phyloP scores from a whole-genome alignment of 2,329 filamentous ascomycete genomes.

The Trichoderma sp. region DNA sequence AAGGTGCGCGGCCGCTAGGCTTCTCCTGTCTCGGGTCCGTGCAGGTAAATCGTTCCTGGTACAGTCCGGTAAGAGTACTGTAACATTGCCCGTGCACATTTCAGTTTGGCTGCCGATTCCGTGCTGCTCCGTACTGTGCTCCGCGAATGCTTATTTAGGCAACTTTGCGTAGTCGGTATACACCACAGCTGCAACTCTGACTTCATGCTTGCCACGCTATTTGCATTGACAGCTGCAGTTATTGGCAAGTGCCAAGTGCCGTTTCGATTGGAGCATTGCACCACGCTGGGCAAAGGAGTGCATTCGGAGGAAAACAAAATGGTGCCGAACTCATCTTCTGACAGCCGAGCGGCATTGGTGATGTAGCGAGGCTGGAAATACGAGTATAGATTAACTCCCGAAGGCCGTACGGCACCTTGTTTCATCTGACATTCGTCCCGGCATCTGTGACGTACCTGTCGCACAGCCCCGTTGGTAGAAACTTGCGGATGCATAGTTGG shows the following conservation, averaged over 20 bases:
- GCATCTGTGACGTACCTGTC: neutral
- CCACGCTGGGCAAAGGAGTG: neutral
- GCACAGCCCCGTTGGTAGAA: neutral
- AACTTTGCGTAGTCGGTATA: neutral
- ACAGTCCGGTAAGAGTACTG: neutral
- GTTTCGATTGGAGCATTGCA: neutral
- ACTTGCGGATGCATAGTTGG: neutral
- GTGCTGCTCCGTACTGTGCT: neutral
- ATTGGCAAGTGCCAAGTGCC: neutral
- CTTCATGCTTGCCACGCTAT: neutral
- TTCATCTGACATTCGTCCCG: neutral
- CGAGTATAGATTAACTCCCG: neutral
- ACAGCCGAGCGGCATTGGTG: neutral
- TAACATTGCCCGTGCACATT: neutral
- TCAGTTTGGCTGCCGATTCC: neutral
- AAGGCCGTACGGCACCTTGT: neutral
- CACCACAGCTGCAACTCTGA: neutral
- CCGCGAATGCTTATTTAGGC: neutral
- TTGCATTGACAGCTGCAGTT: neutral
- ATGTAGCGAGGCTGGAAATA: neutral
- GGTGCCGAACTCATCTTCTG: neutral
- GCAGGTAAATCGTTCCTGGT: neutral
- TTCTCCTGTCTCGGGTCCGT: neutral
- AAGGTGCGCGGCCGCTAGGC: neutral
- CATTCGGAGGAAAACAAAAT: neutral